Evolutionary conservation across 768 basidiomycete genomes (phyloP).

Genomic region (Rhizopogon sp.): DNA sequence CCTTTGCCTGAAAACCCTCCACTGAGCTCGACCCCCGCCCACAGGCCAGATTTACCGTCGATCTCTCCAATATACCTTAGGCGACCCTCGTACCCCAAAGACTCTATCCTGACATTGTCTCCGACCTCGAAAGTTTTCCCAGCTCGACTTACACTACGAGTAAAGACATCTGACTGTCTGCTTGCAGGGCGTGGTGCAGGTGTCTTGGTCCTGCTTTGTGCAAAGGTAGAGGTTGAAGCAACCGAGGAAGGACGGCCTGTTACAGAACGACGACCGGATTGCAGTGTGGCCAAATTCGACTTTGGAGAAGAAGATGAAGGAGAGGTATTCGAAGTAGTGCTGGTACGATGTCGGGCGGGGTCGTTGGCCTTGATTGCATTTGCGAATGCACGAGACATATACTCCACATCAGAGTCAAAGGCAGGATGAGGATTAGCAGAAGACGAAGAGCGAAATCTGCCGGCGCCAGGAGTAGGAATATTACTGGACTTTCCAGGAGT

Average conservation of each 20-base stretch:
- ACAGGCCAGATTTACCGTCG: constrained; percentile 82
- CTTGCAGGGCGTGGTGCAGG: constrained; percentile 56
- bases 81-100: constrained; percentile 82
- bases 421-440: constrained; percentile 33
- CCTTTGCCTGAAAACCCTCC: constrained; percentile 87
- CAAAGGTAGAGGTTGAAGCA: constrained; percentile 48
- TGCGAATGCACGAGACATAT: constrained; percentile 65
- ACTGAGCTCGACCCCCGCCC: constrained; percentile 90
- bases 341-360: constrained; percentile 62
- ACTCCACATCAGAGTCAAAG: constrained; percentile 43
- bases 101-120: constrained; percentile 82
- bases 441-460: constrained; percentile 66
- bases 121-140: constrained; percentile 59
- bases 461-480: constrained; percentile 57
- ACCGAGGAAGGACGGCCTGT: constrained; percentile 59
- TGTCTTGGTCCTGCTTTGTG: constrained; percentile 44
- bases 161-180: constrained; percentile 58
- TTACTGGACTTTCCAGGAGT: constrained; percentile 41
- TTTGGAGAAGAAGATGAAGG: constrained; percentile 46
- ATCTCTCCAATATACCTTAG: constrained; percentile 81
- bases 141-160: constrained; percentile 41
- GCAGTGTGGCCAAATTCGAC: constrained; percentile 32
- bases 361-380: constrained; percentile 81
- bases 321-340: constrained; percentile 31
- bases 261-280: constrained; percentile 39